Conservation (phyloP, 805 yeast species). For the Nakazawaea populi region DNA sequence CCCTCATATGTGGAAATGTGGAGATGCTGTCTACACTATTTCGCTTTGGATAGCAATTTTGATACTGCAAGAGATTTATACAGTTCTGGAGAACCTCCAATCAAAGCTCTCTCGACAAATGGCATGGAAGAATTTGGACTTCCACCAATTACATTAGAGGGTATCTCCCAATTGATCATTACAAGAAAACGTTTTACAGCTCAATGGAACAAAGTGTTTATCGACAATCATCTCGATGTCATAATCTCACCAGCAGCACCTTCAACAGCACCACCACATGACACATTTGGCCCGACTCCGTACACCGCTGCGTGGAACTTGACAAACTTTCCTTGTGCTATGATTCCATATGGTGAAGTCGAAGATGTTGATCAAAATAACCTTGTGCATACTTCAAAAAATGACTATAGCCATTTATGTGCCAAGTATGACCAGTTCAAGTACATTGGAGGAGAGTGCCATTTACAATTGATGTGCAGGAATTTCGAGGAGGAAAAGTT, state of each 20-base stretch:
- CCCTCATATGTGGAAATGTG: slow-evolving; percentile 4
- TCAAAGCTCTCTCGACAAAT: slow-evolving; percentile 3
- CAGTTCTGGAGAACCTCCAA: slow-evolving; percentile 11
- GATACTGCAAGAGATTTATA: not conserved
- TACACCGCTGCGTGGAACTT: slow-evolving; percentile 17
- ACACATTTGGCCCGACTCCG: slow-evolving; percentile 14
- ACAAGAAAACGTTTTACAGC: not conserved
- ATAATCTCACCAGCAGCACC: slow-evolving; percentile 14
- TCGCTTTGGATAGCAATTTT: not conserved
- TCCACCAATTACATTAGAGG: slow-evolving; percentile 8
- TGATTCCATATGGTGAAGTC: slow-evolving; percentile 33
- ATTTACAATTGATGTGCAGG: slow-evolving; percentile 57
- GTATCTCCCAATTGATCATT: not conserved
- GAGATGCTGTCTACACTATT: not conserved
- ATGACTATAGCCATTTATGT: slow-evolving; percentile 35
- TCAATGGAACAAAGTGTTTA: slow-evolving; percentile 10
- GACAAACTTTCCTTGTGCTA: slow-evolving; percentile 32
- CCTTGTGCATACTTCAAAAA: slow-evolving; percentile 23
- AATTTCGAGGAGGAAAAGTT: slow-evolving; percentile 52
- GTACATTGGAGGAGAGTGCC: slow-evolving; percentile 52
- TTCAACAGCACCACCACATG: slow-evolving; percentile 16
- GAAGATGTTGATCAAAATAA: slow-evolving; percentile 23
- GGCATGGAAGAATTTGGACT: slow-evolving; percentile 5
- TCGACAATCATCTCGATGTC: slow-evolving; percentile 10
- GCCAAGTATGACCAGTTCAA: slow-evolving; percentile 42